Evolutionary conservation across 73 alveolate species (phyloP).

Genomic region (Stentor roeselii): DNA sequence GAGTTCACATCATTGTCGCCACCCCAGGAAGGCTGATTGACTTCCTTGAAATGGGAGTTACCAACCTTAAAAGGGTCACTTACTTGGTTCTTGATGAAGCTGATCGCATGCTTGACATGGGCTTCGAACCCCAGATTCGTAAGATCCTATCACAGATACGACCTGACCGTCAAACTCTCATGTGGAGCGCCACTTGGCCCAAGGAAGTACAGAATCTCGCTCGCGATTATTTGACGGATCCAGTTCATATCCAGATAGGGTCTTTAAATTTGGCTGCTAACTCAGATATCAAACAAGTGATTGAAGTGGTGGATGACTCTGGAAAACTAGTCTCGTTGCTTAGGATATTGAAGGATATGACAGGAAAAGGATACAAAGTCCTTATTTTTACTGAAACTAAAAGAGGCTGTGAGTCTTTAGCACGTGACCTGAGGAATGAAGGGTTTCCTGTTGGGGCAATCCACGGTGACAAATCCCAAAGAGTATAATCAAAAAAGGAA

Average conservation of each 20-base stretch:
- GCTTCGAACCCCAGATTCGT: conserved; percentile 73
- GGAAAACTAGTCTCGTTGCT: conserved; percentile 73
- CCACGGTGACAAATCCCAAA: conserved; percentile 91
- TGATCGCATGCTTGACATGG: conserved; percentile 92
- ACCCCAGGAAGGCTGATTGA: conserved; percentile 98
- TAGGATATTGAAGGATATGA: conserved; percentile 51
- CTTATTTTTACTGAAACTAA: conserved; percentile 84
- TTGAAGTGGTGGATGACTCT: conserved; percentile 88
- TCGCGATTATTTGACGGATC: conserved; percentile 51
- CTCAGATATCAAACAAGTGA: conserved; percentile 47
- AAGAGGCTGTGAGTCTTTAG: conserved; percentile 81
- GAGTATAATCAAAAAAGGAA: conserved; percentile 4
- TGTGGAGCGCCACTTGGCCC: conserved; percentile 94
- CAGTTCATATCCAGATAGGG: conserved; percentile 59
- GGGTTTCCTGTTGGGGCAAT: conserved; percentile 69
- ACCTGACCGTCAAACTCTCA: conserved; percentile 80
- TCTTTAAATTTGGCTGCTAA: conserved; percentile 41
- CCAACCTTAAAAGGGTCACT: conserved; percentile 76
- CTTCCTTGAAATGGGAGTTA: conserved; percentile 81
- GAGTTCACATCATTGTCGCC: conserved; percentile 93
- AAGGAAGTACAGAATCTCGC: conserved; percentile 74
- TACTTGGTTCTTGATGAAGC: conserved; percentile 96
- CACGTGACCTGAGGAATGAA: conserved; percentile 55
- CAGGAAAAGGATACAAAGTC: conserved; percentile 66
- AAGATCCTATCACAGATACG: conserved; percentile 57